Conservation (phyloP, 148 eudicot genomes). For the Cornus controversa region DNA sequence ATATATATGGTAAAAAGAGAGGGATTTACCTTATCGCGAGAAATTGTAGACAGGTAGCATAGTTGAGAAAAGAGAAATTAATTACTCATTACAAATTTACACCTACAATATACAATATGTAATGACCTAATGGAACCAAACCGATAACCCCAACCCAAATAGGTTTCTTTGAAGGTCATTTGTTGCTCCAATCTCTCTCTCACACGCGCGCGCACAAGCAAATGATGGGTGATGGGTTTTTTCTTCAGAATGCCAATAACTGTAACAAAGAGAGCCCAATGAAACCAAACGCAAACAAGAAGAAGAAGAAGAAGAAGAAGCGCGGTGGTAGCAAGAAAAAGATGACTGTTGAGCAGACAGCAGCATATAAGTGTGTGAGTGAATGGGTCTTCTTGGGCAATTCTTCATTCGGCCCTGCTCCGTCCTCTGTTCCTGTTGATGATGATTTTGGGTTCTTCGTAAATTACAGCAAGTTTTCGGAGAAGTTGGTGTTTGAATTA, state of each 20-base stretch:
- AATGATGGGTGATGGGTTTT: not conserved
- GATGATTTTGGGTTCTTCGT: conserved; percentile 56
- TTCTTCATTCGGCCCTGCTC: conserved; percentile 5
- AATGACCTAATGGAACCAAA: not conserved
- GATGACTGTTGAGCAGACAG: conserved; percentile 67
- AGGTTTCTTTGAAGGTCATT: not conserved
- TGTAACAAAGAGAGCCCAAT: conserved; percentile 24
- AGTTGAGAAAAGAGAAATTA: too few species aligned
- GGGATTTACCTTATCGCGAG: too few species aligned
- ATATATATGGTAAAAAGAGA: too few species aligned
- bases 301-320: conserved; percentile 68
- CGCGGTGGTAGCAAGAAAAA: conserved; percentile 70
- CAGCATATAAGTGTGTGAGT: conserved; percentile 59
- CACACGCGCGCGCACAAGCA: not conserved
- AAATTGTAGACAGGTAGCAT: too few species aligned
- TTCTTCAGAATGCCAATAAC: not conserved
- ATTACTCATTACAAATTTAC: too few species aligned
- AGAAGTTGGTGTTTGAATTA: conserved; percentile 78
- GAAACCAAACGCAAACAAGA: conserved; percentile 22
- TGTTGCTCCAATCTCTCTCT: not conserved
- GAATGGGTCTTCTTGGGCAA: conserved; percentile 70
- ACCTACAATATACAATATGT: too few species aligned
- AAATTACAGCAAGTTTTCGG: conserved; percentile 36
- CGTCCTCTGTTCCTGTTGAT: conserved; percentile 17
- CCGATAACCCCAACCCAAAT: not conserved